A percentile compares a stretch with the other conserved stretches of the same genome.
phyloP scores from a whole-genome alignment of 148 eudicot species.

The Amaranthus palmeri region DNA sequence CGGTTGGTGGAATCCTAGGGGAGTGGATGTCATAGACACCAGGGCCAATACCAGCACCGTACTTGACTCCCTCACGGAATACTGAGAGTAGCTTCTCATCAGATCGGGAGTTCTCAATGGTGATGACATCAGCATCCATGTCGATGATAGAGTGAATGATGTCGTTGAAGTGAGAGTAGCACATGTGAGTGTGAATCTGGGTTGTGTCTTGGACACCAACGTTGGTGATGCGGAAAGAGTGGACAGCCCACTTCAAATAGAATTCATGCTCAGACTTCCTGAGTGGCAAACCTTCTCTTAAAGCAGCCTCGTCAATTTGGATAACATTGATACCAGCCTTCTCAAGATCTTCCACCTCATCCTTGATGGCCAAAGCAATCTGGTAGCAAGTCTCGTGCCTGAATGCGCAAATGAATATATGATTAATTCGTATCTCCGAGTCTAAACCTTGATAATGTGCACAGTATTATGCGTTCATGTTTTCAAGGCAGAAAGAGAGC shows the following conservation, averaged over 20 bases:
- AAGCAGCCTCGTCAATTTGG: slow-evolving; percentile 96
- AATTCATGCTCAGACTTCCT: slow-evolving; percentile 88
- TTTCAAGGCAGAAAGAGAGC: neutral
- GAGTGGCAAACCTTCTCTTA: slow-evolving; percentile 91
- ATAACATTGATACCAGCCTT: slow-evolving; percentile 87
- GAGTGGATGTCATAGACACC: slow-evolving; percentile 97
- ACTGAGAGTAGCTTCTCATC: slow-evolving; percentile 96
- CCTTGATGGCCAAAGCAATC: slow-evolving; percentile 95
- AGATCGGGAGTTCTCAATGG: slow-evolving; percentile 95
- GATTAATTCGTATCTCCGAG: neutral
- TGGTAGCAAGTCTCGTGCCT: slow-evolving; percentile 95
- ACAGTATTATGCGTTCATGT: neutral
- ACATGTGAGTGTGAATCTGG: slow-evolving; percentile 99
- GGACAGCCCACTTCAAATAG: slow-evolving; percentile 97
- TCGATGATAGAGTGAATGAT: slow-evolving; percentile 95
- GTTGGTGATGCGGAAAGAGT: slow-evolving; percentile 96
- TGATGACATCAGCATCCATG: slow-evolving; percentile 98
- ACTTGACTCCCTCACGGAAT: slow-evolving; percentile 95
- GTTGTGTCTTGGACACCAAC: slow-evolving; percentile 77
- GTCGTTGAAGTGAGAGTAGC: slow-evolving; percentile 97
- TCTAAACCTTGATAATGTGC: neutral
- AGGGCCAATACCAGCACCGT: slow-evolving; percentile 96
- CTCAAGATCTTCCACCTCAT: slow-evolving; percentile 96
- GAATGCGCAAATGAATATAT: neutral
- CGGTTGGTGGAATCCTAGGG: slow-evolving; percentile 89